Base-by-base conservation (phyloP, 2,329 filamentous ascomycete genomes). In the Colletotrichum spaethianum region DNA sequence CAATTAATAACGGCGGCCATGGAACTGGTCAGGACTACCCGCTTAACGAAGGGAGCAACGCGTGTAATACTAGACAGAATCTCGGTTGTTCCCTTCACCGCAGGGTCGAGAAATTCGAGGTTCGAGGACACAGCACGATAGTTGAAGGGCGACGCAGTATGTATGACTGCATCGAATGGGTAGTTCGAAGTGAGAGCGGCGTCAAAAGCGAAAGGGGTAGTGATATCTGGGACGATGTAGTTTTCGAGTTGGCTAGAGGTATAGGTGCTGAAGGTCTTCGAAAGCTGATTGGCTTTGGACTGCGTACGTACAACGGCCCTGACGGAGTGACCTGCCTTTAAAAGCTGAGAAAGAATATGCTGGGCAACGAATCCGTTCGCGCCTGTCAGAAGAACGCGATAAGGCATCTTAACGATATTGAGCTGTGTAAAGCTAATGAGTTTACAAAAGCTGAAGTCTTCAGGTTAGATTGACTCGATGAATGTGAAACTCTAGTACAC, bases 71-170 rank as follows among this genome's bases (percentile, higher is more conserved):
- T 86, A 50, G 82, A 79, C 7, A 91, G 81, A 4, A 90, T 78
- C 3, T 84, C 83, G 0, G 80, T 80, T 0, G 87, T 89, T 5
- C 88, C 88, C 16, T 85, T 83, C 55, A 91, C 83, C 5, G 88
- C 88, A 0, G 88, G 89, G 50, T 88, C 83, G 7, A 90, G 81
- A 23, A 90, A 82, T 44, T 88, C 85, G 5, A 81, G 76, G 1
- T 82, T 81, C 61, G 86, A 83, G 2, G 88, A 86, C 53, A 92
- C 86, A 56, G 91, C 90, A 78, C 14, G 6, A 79, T 91, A 88
- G 75, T 93, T 91, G 83, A 94, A 95, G 0, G 94, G 94, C 0
- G 89, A 91, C 2, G 93, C 92, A 8, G 92, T 93, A 79, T 94
- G 92, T 65, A 94, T 86, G 57, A 96, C 92, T 57, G 88, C 91